Evolutionary conservation across 805 yeast species (phyloP), one percentile per base, ranked within the genome.

Genomic region (Schwanniomyces sp.): DNA sequence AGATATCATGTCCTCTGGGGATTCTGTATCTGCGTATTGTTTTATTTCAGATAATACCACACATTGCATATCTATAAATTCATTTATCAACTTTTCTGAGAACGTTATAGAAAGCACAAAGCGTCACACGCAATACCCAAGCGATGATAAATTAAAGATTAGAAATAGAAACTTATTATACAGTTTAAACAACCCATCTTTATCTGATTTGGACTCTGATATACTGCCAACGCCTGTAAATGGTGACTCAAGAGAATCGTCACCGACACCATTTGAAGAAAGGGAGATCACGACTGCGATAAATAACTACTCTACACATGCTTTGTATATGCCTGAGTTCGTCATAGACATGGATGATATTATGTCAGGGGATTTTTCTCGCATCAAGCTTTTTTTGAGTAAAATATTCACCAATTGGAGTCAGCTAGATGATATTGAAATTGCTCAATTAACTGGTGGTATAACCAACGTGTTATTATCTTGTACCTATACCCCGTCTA

Each of bases 401-500:
- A 65, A 68, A 42, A 71, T 80, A 3, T 80, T 81, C 55, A 76
- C 80, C 4, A 64, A 61, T 36, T 72, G 77, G 75, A 44, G 48
- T 4, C 42, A 52, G 7, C 42, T 50, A 0, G 54, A 58, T 1
- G 47, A 65, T 4, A 68, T 81, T 7, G 36, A 54, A 9, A 64
- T 81, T 16, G 64, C 66, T 41, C 76, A 75, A 46, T 61, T 82
- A 28, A 80, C 85, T 0, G 87, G 87, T 1, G 87, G 87, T 9
- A 82, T 82, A 53, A 82, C 87, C 14, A 82, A 82, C 55, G 79
- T 80, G 83, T 71, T 82, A 42, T 57, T 82, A 29, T 69, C 76
- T 25, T 79, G 84, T 55, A 63, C 65, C 8, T 72, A 70, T 50
- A 40, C 53, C 3, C 49, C 58, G 8, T 52, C 50, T 9, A 44